Conservation (phyloP, 2,329 filamentous ascomycete genomes). For the Sclerotinia sclerotiorum region DNA sequence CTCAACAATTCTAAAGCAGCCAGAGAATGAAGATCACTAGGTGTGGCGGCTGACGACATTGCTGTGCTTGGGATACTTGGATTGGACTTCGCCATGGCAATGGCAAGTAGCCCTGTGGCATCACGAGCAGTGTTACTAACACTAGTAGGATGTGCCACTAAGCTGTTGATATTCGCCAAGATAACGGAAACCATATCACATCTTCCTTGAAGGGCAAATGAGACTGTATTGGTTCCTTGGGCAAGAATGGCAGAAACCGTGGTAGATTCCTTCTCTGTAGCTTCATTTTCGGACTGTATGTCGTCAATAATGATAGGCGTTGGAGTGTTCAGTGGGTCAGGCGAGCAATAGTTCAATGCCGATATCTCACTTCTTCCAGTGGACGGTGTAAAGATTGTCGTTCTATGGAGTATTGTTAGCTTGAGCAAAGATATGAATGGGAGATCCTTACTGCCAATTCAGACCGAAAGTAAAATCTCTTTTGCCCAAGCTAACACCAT, state of each 20-base stretch:
- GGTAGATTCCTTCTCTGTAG: conserved; percentile 11
- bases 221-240: conserved; percentile 22
- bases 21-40: conserved; percentile 16
- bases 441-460: conserved; percentile 15
- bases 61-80: conserved; percentile 5
- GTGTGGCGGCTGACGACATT: neutral
- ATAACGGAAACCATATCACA: conserved; percentile 21
- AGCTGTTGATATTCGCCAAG: conserved; percentile 19
- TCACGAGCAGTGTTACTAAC: conserved; percentile 15
- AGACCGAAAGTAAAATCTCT: conserved; percentile 17
- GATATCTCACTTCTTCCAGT: conserved; percentile 1
- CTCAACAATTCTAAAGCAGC: conserved; percentile 21
- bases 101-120: conserved; percentile 20
- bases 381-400: neutral
- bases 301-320: neutral
- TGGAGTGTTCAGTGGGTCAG: neutral
- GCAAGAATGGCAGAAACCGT: conserved; percentile 17
- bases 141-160: conserved; percentile 15
- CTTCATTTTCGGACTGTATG: neutral
- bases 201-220: conserved; percentile 18
- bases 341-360: conserved; percentile 3
- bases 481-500: conserved; percentile 19
- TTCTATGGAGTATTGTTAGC: conserved; percentile 3
- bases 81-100: conserved; percentile 20
- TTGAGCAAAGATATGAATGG: neutral